phyloP scores from a whole-genome alignment of 331 rosid species.

The Saraca asoca region DNA sequence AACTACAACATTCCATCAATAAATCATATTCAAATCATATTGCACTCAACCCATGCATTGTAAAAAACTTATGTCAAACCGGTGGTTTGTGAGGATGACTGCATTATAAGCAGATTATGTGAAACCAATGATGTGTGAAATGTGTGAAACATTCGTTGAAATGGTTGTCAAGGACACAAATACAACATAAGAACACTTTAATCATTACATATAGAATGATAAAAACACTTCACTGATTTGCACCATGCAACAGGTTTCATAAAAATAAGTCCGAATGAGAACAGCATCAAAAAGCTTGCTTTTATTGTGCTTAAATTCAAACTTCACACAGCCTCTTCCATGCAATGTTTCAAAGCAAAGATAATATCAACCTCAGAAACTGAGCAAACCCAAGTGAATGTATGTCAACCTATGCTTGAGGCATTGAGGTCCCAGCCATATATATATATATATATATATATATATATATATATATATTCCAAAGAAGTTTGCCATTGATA shows the following conservation, averaged over 20 bases:
- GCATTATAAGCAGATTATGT: too few species aligned
- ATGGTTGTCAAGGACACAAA: constrained; percentile 25
- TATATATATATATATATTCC: too few species aligned
- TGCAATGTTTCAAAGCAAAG: not conserved
- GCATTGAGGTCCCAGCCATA: too few species aligned
- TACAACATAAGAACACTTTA: constrained; percentile 6
- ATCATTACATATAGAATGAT: not conserved
- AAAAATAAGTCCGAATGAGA: not conserved
- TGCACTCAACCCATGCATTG: constrained; percentile 6
- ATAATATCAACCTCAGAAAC: constrained; percentile 15
- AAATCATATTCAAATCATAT: constrained; percentile 16
- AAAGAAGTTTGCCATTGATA: too few species aligned
- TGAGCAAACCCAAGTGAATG: not conserved
- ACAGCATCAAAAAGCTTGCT: not conserved
- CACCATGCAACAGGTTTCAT: constrained; percentile 1
- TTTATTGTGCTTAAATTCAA: constrained; percentile 2
- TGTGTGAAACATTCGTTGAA: not conserved
- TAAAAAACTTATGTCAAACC: constrained; percentile 19
- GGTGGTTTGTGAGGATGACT: not conserved
- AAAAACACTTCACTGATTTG: not conserved
- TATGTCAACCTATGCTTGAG: too few species aligned
- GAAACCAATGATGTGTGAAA: too few species aligned
- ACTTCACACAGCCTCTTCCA: constrained; percentile 25
- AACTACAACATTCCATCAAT: constrained; percentile 13
- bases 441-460: too few species aligned